These are phyloP conservation scores for Brassica rapa DNA, from an alignment of 345 rosid genomes.

Conservation along the genomic window DNA sequence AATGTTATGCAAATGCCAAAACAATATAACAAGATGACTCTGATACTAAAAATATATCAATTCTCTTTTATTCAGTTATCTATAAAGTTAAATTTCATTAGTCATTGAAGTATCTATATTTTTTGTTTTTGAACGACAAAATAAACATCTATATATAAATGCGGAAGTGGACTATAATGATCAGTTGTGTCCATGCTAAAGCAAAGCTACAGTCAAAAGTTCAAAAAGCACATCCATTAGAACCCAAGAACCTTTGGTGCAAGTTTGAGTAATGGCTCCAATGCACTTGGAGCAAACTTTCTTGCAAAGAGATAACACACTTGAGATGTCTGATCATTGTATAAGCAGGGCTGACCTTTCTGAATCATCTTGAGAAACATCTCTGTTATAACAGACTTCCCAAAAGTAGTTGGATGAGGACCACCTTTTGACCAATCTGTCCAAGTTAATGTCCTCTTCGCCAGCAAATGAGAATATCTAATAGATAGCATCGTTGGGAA, in stretches of 20 bases:
- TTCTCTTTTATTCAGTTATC: background rate
- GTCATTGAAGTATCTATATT: constrained; percentile 6
- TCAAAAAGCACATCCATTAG: constrained; percentile 26
- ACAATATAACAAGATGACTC: background rate
- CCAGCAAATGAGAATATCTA: constrained; percentile 52
- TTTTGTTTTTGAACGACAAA: too few relatives aligned
- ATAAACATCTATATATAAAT: background rate
- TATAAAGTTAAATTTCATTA: constrained; percentile 9
- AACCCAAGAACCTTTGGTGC: constrained; percentile 59
- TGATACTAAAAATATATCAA: constrained; percentile 3
- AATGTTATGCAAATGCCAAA: constrained; percentile 2
- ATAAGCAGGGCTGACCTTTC: constrained; percentile 47
- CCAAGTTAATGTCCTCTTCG: constrained; percentile 77
- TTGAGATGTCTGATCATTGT: constrained; percentile 54
- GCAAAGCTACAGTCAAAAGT: constrained; percentile 1
- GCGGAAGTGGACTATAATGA: constrained; percentile 9
- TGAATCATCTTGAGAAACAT: constrained; percentile 55
- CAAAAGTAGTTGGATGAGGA: constrained; percentile 81
- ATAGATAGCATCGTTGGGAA: constrained; percentile 86
- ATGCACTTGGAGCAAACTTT: constrained; percentile 74
- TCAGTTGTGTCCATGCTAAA: constrained; percentile 27
- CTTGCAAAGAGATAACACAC: constrained; percentile 73
- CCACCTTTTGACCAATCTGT: constrained; percentile 91
- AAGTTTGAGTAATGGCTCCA: constrained; percentile 59
- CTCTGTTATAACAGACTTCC: constrained; percentile 53